A percentile compares a stretch with the other conserved stretches of the same genome.
These are phyloP conservation scores for Stachybotrys chlorohalonatus DNA, from an alignment of 2,329 filamentous ascomycete species.

Conservation along the genomic window DNA sequence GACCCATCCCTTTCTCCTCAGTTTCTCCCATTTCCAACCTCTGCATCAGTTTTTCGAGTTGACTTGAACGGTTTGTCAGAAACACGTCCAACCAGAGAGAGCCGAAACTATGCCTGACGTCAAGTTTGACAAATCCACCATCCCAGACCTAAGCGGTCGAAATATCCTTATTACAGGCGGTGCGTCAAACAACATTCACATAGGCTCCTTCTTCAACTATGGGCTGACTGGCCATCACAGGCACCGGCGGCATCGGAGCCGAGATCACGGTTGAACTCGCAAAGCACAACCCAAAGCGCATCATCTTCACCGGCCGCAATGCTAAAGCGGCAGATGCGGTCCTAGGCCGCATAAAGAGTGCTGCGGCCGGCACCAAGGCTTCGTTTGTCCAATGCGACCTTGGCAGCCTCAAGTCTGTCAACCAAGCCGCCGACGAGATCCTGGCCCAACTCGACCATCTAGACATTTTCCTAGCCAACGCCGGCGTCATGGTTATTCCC, in stretches of 20 bases:
- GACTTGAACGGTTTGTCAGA: too few relatives aligned
- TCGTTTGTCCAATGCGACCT: constrained; percentile 2
- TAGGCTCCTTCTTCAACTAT: too few relatives aligned
- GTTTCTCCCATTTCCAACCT: too few relatives aligned
- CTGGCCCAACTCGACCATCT: constrained; percentile 9
- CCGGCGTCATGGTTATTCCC: constrained; percentile 15
- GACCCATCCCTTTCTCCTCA: too few relatives aligned
- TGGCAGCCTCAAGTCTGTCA: constrained; percentile 6
- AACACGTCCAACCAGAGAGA: too few relatives aligned
- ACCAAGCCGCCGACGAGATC: constrained; percentile 6
- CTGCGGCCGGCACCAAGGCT: background rate
- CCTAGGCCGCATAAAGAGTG: constrained; percentile 7
- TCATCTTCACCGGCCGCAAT: constrained; percentile 40
- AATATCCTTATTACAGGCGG: background rate
- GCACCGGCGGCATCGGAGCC: constrained; percentile 2
- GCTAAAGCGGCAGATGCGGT: constrained; percentile 32
- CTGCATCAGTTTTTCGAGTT: too few relatives aligned
- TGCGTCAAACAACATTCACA: too few relatives aligned
- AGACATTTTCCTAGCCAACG: constrained; percentile 20
- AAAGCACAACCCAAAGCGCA: constrained; percentile 32
- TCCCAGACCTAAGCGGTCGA: background rate
- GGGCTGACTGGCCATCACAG: too few relatives aligned
- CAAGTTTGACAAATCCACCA: background rate
- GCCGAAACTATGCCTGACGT: background rate
- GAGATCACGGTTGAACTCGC: background rate